Evolutionary conservation across 73 alveolate genomes (phyloP).

Genomic region (Paramecium sexaurelia): DNA sequence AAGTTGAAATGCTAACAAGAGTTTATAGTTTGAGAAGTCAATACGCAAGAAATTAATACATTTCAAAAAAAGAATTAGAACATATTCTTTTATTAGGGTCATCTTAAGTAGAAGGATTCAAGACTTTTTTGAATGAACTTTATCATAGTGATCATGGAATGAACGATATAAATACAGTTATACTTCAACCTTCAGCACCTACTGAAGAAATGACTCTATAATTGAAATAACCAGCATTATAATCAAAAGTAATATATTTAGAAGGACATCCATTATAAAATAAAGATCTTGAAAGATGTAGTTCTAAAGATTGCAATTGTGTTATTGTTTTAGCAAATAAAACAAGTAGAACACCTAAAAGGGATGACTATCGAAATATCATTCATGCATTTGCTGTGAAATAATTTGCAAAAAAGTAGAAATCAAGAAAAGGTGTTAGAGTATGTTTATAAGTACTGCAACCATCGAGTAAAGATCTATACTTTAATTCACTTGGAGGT

Average conservation of each 20-base stretch:
- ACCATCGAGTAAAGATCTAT: conserved; percentile 94
- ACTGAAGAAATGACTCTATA: conserved; percentile 82
- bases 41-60: conserved; percentile 80
- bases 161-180: conserved; percentile 82
- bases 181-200: conserved; percentile 86
- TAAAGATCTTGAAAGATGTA: conserved; percentile 86
- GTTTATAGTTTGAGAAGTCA: conserved; percentile 77
- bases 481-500: conserved; percentile 67
- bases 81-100: conserved; percentile 92
- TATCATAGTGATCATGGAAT: conserved; percentile 94
- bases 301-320: conserved; percentile 88
- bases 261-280: conserved; percentile 90
- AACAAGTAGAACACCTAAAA: conserved; percentile 83
- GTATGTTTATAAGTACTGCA: conserved; percentile 87
- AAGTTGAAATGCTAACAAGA: conserved; percentile 75
- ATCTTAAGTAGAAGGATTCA: conserved; percentile 86
- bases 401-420: conserved; percentile 76
- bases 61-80: conserved; percentile 73
- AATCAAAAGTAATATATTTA: conserved; percentile 80
- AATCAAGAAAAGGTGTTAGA: conserved; percentile 68
- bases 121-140: conserved; percentile 89
- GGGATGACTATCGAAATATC: conserved; percentile 92
- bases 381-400: conserved; percentile 91
- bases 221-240: conserved; percentile 74
- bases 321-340: conserved; percentile 90